Evolutionary conservation across 805 yeast species (phyloP).

Genomic region (Barnettozyma populi): DNA sequence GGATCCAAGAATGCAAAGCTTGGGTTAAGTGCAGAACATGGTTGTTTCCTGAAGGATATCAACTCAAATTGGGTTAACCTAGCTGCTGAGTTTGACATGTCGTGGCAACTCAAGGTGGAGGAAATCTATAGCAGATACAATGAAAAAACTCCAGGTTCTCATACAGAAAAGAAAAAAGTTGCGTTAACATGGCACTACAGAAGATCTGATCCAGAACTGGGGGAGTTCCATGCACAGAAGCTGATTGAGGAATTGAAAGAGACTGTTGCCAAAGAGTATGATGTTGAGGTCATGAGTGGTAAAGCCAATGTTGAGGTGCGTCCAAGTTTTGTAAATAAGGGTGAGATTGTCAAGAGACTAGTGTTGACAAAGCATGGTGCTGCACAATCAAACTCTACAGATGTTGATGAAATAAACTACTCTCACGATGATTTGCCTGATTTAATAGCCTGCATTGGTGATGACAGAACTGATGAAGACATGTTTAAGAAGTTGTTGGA

Average conservation of each 20-base stretch:
- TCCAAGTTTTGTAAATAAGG: constrained; percentile 91
- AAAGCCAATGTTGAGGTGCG: constrained; percentile 97
- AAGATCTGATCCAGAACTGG: constrained; percentile 89
- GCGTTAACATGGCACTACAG: constrained; percentile 98
- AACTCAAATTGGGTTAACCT: constrained; percentile 76
- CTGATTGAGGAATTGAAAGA: constrained; percentile 58
- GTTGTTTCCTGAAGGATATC: constrained; percentile 85
- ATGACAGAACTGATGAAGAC: constrained; percentile 95
- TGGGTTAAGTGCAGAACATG: constrained; percentile 95
- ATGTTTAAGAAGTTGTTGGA: constrained; percentile 79
- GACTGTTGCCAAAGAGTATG: constrained; percentile 58
- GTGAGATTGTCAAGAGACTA: constrained; percentile 85
- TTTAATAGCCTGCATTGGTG: constrained; percentile 87
- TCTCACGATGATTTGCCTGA: constrained; percentile 57
- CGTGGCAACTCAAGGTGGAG: constrained; percentile 86
- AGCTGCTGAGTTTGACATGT: constrained; percentile 79
- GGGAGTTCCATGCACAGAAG: constrained; percentile 76
- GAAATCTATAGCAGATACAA: constrained; percentile 71
- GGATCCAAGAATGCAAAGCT: constrained; percentile 54
- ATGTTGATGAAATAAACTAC: constrained; percentile 29
- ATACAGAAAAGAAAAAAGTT: constrained; percentile 81
- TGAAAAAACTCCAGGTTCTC: constrained; percentile 85
- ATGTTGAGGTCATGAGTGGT: constrained; percentile 94
- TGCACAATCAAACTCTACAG: constrained; percentile 32
- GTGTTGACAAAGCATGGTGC: constrained; percentile 60